phyloP scores from a whole-genome alignment of 2,329 filamentous ascomycete species.

The Paecilomyces sp. region DNA sequence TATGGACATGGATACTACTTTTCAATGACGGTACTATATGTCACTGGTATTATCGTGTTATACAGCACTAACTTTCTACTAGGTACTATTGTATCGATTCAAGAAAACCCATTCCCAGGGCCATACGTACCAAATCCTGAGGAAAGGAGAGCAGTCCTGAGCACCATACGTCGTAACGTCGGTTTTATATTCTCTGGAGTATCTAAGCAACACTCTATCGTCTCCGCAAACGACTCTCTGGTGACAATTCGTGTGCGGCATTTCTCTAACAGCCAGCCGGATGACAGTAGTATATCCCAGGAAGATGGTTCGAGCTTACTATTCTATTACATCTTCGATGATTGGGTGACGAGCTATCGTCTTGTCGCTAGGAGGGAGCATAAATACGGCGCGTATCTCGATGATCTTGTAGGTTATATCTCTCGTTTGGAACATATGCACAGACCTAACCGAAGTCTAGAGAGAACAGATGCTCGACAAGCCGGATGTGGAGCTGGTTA shows the following conservation, averaged over 20 bases:
- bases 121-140: conserved; percentile 27
- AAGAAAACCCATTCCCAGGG: conserved; percentile 52
- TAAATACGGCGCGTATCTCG: conserved; percentile 42
- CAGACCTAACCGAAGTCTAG: conserved; percentile 19
- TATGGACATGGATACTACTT: conserved; percentile 67
- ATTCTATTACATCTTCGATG: conserved; percentile 62
- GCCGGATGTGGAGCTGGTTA: conserved; percentile 38
- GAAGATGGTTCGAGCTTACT: conserved; percentile 54
- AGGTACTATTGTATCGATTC: conserved; percentile 64
- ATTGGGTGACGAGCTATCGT: conserved; percentile 58
- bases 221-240: conserved; percentile 42
- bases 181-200: conserved; percentile 56
- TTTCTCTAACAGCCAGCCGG: conserved; percentile 20
- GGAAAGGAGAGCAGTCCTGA: conserved; percentile 21
- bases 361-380: conserved; percentile 53
- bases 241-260: conserved; percentile 41
- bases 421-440: no score
- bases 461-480: conserved; percentile 50
- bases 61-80: conserved; percentile 2
- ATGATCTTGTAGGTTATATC: conserved; percentile 38
- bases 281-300: conserved; percentile 29
- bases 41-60: not conserved
- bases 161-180: conserved; percentile 48
- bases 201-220: conserved; percentile 44
- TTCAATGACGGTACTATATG: conserved; percentile 52